Evolutionary conservation across 1,284 basidiomycete genomes (phyloP).

Genomic region (Cryptococcus amylolentus): DNA sequence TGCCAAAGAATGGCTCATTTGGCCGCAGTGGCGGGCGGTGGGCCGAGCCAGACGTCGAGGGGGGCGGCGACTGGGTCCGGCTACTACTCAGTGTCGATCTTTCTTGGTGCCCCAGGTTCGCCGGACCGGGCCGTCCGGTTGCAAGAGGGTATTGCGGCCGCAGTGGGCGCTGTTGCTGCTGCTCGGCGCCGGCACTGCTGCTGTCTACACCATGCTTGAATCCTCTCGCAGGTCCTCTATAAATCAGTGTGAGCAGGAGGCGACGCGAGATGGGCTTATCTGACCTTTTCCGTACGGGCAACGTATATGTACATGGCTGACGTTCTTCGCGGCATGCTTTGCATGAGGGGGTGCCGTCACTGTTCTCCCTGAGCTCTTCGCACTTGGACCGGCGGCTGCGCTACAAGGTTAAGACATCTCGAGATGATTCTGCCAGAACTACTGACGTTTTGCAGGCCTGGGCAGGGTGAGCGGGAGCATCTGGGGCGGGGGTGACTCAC

Average conservation of each 20-base stretch:
- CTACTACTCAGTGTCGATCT: not conserved
- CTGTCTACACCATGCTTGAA: slow-evolving; percentile 7
- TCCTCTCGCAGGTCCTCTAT: slow-evolving; percentile 12
- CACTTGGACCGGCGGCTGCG: slow-evolving; percentile 30
- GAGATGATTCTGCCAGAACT: not conserved
- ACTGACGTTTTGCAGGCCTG: not conserved
- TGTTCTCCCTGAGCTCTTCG: slow-evolving; percentile 11
- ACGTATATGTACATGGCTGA: slow-evolving; percentile 24
- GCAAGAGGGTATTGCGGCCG: too few relatives aligned
- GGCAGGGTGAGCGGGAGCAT: not conserved
- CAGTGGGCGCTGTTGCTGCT: too few relatives aligned
- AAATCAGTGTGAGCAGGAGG: too few relatives aligned
- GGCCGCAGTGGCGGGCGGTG: not conserved
- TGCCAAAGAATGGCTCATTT: slow-evolving; percentile 17
- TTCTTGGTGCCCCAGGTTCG: too few relatives aligned
- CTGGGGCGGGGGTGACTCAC: slow-evolving; percentile 13
- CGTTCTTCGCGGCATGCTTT: slow-evolving; percentile 24
- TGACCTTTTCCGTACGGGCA: slow-evolving; percentile 31
- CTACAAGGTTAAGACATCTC: not conserved
- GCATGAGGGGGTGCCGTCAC: slow-evolving; percentile 13
- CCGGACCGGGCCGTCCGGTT: too few relatives aligned
- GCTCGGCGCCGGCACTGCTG: not conserved
- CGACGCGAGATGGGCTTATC: not conserved
- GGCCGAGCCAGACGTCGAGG: not conserved
- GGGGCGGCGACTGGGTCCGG: not conserved